phyloP scores from a whole-genome alignment of 2,329 filamentous ascomycete species.

The Colletotrichum caudatum region DNA sequence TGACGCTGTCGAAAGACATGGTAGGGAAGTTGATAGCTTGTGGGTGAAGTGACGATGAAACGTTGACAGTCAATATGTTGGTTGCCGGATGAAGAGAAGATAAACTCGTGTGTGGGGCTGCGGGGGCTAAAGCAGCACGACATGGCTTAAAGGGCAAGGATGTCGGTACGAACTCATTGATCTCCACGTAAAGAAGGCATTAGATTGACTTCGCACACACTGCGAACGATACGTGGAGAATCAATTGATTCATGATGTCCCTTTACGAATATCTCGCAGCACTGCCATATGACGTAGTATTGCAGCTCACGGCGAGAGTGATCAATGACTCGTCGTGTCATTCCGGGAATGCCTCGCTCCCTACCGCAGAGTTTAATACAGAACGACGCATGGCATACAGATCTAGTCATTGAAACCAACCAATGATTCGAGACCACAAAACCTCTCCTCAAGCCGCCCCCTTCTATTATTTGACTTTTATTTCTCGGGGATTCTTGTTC shows the following conservation, averaged over 20 bases:
- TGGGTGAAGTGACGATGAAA: not conserved
- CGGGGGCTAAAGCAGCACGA: not conserved
- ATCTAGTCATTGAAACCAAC: too few species aligned
- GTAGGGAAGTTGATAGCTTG: not conserved
- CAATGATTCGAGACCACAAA: too few species aligned
- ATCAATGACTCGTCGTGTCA: not conserved
- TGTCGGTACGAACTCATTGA: too few species aligned
- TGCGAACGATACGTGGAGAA: slow-evolving; percentile 6
- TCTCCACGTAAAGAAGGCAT: not conserved
- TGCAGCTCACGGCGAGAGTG: too few species aligned
- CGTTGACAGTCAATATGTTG: not conserved
- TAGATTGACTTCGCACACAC: not conserved
- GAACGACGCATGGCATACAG: too few species aligned
- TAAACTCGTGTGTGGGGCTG: slow-evolving; percentile 4
- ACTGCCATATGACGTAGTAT: too few species aligned
- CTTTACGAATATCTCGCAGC: too few species aligned
- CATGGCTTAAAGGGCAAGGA: not conserved
- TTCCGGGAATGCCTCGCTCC: too few species aligned
- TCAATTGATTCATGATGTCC: not conserved
- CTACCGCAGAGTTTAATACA: not conserved
- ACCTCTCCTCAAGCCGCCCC: too few species aligned
- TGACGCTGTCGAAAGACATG: slow-evolving; percentile 20
- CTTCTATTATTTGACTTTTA: too few species aligned
- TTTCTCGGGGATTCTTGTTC: too few species aligned
- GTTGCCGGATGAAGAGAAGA: not conserved